Conservation (phyloP, 352 stramenopile genomes). For the Pythium apleroticum region DNA sequence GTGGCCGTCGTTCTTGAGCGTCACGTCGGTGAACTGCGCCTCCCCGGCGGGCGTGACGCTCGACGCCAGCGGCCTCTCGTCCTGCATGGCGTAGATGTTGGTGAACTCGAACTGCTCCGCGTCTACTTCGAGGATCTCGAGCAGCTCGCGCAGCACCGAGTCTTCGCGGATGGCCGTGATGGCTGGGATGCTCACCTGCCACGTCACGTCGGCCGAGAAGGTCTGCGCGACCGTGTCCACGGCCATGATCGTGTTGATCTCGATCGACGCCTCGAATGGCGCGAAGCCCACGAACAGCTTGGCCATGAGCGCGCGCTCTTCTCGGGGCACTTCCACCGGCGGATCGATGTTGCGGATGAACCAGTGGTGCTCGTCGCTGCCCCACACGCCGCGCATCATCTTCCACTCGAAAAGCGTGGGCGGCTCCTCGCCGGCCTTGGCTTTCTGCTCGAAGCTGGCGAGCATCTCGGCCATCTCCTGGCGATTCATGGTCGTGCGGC, state of each 20-base stretch:
- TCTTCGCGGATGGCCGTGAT: slow-evolving; percentile 38
- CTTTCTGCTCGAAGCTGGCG: background rate
- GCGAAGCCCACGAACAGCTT: slow-evolving; percentile 29
- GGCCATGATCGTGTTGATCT: slow-evolving; percentile 29
- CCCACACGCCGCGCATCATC: slow-evolving; percentile 54
- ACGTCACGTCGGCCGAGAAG: slow-evolving; percentile 35
- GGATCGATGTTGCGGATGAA: slow-evolving; percentile 48
- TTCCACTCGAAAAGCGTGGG: slow-evolving; percentile 53
- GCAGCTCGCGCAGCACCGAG: slow-evolving; percentile 28
- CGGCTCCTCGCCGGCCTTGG: slow-evolving; percentile 5
- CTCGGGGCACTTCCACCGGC: background rate
- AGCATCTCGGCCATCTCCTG: background rate
- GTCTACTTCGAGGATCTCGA: slow-evolving; percentile 36
- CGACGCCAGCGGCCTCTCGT: slow-evolving; percentile 11
- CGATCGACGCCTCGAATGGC: slow-evolving; percentile 25
- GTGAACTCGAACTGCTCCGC: slow-evolving; percentile 33
- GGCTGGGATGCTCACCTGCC: slow-evolving; percentile 28
- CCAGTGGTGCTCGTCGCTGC: slow-evolving; percentile 39
- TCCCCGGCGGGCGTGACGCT: slow-evolving; percentile 13
- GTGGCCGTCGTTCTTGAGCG: background rate
- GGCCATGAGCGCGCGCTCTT: background rate
- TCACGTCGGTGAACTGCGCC: slow-evolving; percentile 5
- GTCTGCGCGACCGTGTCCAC: slow-evolving; percentile 34
- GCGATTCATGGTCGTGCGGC: slow-evolving; percentile 17
- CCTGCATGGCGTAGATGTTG: slow-evolving; percentile 29